A percentile compares a stretch with the other conserved stretches of the same genome.
These are phyloP conservation scores for thale cress (Arabidopsis thaliana) DNA, from an alignment of 345 rosid genomes.

Conservation along the genomic window DNA sequence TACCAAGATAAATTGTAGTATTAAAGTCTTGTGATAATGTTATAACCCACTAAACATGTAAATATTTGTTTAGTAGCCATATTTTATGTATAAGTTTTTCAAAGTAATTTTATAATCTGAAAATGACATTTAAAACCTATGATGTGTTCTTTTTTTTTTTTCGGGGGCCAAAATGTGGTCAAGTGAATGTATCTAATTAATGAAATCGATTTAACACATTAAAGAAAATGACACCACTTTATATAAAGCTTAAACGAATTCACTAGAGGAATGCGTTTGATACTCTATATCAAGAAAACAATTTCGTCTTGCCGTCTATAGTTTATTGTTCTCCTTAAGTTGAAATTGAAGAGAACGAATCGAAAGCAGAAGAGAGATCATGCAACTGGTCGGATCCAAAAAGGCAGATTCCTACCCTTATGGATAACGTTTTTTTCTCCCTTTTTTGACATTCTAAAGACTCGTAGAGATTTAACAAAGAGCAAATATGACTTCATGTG, in stretches of 20 bases:
- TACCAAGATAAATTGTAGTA: background rate
- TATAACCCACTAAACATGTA: too few relatives aligned
- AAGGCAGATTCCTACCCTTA: constrained; percentile 26
- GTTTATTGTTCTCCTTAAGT: constrained; percentile 10
- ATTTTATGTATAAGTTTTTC: background rate
- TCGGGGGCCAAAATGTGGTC: background rate
- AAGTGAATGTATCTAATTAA: constrained; percentile 5
- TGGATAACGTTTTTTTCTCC: constrained; percentile 36
- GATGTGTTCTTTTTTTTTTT: too few relatives aligned
- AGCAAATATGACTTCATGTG: constrained; percentile 32
- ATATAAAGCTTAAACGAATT: background rate
- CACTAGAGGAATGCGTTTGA: background rate
- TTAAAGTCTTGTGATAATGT: background rate
- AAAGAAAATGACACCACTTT: background rate
- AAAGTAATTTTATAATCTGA: background rate
- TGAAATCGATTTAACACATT: background rate
- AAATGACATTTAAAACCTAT: background rate
- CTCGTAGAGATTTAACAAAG: constrained; percentile 11
- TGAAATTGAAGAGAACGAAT: constrained; percentile 23
- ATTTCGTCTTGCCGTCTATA: constrained; percentile 13
- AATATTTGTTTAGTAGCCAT: background rate
- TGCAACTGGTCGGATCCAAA: constrained; percentile 33
- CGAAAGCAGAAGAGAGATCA: constrained; percentile 27
- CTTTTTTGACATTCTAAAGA: constrained; percentile 41
- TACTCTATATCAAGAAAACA: constrained; percentile 1